These are phyloP conservation scores for Novymonas esmeraldas DNA, from an alignment of 208 protist genomes.

Conservation along the genomic window DNA sequence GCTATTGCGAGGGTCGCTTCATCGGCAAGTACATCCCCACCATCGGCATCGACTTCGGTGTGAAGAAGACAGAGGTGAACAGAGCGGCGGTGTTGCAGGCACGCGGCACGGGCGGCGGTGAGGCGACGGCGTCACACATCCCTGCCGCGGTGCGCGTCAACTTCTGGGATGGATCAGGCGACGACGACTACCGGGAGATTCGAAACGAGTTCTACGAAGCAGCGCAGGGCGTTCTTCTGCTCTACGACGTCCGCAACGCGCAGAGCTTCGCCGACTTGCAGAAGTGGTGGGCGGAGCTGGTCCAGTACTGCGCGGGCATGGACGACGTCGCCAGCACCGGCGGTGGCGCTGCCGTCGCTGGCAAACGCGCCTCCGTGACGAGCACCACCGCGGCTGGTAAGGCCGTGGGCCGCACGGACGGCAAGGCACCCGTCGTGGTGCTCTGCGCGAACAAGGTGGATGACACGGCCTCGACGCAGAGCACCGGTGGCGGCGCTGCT, in stretches of 20 bases:
- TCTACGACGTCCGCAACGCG: slow-evolving; percentile 74
- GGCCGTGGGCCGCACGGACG: slow-evolving; percentile 34
- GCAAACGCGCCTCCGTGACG: slow-evolving; percentile 36
- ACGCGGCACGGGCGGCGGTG: not conserved
- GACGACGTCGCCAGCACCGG: not conserved
- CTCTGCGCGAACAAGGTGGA: slow-evolving; percentile 81
- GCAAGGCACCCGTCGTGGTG: slow-evolving; percentile 42
- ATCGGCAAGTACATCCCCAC: slow-evolving; percentile 96
- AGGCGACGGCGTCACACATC: not conserved
- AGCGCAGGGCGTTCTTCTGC: slow-evolving; percentile 88
- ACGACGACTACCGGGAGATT: slow-evolving; percentile 88
- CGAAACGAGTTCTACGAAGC: slow-evolving; percentile 97
- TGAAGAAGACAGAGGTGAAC: slow-evolving; percentile 84
- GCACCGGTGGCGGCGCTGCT: too few species aligned
- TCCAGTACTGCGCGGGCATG: slow-evolving; percentile 40
- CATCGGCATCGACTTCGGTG: slow-evolving; percentile 98
- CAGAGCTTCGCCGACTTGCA: slow-evolving; percentile 69
- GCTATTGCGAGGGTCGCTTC: slow-evolving; percentile 96
- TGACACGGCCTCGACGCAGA: slow-evolving; percentile 15
- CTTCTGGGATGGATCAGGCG: slow-evolving; percentile 96
- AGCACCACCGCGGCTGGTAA: slow-evolving; percentile 47
- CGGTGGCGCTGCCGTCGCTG: not conserved
- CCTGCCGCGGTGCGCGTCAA: slow-evolving; percentile 86
- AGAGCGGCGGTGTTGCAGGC: slow-evolving; percentile 13
- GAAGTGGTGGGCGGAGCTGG: slow-evolving; percentile 71